Conservation (phyloP, 2,329 filamentous ascomycete genomes). For the Cladobotryum protrusum region DNA sequence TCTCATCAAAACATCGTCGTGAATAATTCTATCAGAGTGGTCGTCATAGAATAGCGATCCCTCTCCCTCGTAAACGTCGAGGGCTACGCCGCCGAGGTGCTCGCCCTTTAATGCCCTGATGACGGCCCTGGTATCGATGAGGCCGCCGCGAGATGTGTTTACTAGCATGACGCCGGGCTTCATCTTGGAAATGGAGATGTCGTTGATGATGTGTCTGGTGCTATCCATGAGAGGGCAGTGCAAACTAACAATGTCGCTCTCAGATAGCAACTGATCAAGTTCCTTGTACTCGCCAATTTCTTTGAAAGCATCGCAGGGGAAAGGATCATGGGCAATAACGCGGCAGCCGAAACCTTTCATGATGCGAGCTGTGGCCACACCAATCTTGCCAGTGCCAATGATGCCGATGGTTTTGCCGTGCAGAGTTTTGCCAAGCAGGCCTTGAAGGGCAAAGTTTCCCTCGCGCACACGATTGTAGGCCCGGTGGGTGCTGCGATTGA, state of each 20-base stretch:
- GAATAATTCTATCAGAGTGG: slow-evolving; percentile 57
- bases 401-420: slow-evolving; percentile 61
- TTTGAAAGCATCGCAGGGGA: slow-evolving; percentile 41
- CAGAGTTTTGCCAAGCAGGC: slow-evolving; percentile 55
- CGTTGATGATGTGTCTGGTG: slow-evolving; percentile 57
- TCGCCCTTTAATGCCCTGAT: slow-evolving; percentile 54
- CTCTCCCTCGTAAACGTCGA: slow-evolving; percentile 65
- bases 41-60: slow-evolving; percentile 59
- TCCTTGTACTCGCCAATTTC: slow-evolving; percentile 45
- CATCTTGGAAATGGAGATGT: slow-evolving; percentile 45
- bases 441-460: slow-evolving; percentile 61
- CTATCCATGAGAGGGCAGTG: slow-evolving; percentile 58
- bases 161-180: slow-evolving; percentile 56
- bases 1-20: slow-evolving; percentile 60
- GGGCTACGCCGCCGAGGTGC: slow-evolving; percentile 55
- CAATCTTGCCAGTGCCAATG: slow-evolving; percentile 60
- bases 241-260: slow-evolving; percentile 56
- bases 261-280: slow-evolving; percentile 48
- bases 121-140: slow-evolving; percentile 55
- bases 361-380: slow-evolving; percentile 54
- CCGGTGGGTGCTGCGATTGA: slow-evolving; percentile 62
- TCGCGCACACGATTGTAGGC: slow-evolving; percentile 63
- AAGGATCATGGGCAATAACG: slow-evolving; percentile 56
- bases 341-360: slow-evolving; percentile 59
- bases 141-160: slow-evolving; percentile 61